Conservation (phyloP, 805 yeast species). For the Candida silvicultrix region DNA sequence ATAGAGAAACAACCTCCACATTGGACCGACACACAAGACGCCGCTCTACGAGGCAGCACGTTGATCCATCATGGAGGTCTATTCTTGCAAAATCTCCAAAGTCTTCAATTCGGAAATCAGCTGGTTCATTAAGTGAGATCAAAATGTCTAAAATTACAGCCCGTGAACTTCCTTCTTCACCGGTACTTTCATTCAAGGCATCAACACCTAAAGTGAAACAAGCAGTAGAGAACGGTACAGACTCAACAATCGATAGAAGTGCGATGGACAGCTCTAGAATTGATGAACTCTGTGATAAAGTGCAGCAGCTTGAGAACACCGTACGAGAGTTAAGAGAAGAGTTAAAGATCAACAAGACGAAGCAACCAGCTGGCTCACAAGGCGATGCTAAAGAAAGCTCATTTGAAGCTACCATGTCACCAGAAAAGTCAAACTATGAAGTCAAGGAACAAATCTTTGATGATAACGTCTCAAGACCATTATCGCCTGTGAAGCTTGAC, state of each 20-base stretch:
- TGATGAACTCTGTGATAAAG: neutral
- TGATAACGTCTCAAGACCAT: constrained; percentile 3
- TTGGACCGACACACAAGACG: neutral
- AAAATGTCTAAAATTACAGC: neutral
- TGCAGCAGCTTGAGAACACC: neutral
- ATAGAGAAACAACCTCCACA: neutral
- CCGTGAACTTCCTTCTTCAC: constrained; percentile 2
- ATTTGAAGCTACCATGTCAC: neutral
- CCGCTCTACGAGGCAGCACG: neutral
- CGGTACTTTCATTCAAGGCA: neutral
- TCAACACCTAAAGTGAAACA: neutral
- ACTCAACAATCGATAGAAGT: neutral
- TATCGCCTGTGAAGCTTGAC: constrained; percentile 19
- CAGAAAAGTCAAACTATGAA: neutral
- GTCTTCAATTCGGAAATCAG: neutral
- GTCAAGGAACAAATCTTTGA: neutral
- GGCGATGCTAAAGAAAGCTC: neutral
- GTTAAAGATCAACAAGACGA: neutral
- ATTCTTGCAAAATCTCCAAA: neutral
- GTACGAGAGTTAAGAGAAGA: neutral
- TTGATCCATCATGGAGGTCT: neutral
- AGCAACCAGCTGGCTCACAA: neutral
- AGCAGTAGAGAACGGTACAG: no score
- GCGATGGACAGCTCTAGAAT: neutral
- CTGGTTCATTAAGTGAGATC: neutral